Conservation (phyloP, 2,329 filamentous ascomycete species). For the Aureobasidium sp. region DNA sequence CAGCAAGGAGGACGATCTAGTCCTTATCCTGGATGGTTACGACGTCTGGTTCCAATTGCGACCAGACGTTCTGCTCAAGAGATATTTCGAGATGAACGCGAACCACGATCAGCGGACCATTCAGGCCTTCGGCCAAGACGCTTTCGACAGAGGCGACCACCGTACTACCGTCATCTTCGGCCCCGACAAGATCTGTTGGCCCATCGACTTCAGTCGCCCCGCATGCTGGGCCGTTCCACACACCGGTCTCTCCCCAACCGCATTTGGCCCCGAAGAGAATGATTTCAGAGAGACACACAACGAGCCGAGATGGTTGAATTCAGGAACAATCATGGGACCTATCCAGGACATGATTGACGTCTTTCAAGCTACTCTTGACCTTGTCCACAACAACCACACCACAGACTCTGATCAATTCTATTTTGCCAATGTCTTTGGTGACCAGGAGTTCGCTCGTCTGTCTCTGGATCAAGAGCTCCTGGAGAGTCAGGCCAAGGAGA, state of each 20-base stretch:
- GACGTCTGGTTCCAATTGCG: conserved; percentile 60
- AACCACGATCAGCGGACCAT: conserved; percentile 17
- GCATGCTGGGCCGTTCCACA: conserved; percentile 27
- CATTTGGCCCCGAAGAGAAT: conserved; percentile 32
- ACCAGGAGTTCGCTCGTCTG: conserved; percentile 45
- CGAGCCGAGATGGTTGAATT: conserved; percentile 42
- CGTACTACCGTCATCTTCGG: conserved; percentile 24
- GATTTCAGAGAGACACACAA: conserved; percentile 26
- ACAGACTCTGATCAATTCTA: conserved; percentile 36
- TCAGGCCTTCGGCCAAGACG: conserved; percentile 5
- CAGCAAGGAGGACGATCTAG: conserved; percentile 45
- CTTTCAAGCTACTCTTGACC: conserved; percentile 35
- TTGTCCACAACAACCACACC: conserved; percentile 27
- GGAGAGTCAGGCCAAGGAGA: conserved; percentile 21
- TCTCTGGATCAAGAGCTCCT: conserved; percentile 28
- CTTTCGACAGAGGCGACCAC: conserved; percentile 5
- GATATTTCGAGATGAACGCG: conserved; percentile 49
- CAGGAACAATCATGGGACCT: conserved; percentile 40
- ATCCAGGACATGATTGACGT: conserved; percentile 28
- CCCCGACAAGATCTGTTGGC: conserved; percentile 29
- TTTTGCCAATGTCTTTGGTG: conserved; percentile 45
- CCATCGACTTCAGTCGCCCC: conserved; percentile 22
- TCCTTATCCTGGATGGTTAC: conserved; percentile 55
- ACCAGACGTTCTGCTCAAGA: conserved; percentile 52
- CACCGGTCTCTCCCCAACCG: conserved; percentile 26